Base-by-base conservation (phyloP, 1,139 yeast species). In the Debaryomyces fabryi region DNA sequence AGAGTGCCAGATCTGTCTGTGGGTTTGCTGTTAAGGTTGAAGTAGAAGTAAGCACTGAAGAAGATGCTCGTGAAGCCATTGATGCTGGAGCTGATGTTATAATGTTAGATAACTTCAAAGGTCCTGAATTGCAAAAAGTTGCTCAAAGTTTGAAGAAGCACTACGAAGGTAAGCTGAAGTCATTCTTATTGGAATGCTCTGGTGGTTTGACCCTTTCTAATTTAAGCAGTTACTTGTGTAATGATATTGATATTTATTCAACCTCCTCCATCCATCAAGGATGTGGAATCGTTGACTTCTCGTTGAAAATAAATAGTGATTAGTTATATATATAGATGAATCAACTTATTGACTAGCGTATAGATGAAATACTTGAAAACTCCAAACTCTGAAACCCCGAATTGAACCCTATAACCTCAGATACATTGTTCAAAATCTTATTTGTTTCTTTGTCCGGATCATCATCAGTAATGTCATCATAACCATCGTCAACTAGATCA, bases 191-290 rank as follows among this genome's bases (percentile, higher is more conserved):
- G 50, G 98, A 92, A 65, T 91, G 98, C 68, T 86, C 95, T 45
- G 98, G 97, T 25, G 98, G 98, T 0, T 77, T 92, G 55, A 87
- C 88, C 4, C 73, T 85, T 55, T 76, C 80, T 5, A 92, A 91
- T 64, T 72, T 92, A 54, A 67, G 73, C 34, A 70, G 76, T 12
- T 92, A 81, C 61, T 74, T 92, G 58, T 83, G 90, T 58, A 81
- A 87, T 55, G 92, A 87, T 52, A 84, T 92, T 54, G 98, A 92
- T 60, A 85, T 92, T 53, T 92, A 90, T 72, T 87, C 96, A 37
- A 92, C 98, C 0, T 86, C 96, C 29, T 83, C 92, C n/a, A 86
- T 92, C 53, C 98, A 92, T 64, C 98, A 92, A 69, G 97, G 98
- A 15, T 79, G 85, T 12, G 82, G 85, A 0, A 80, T 88, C 27